Evolutionary conservation across 768 basidiomycete genomes (phyloP).

Genomic region (Tylopilus sp.): DNA sequence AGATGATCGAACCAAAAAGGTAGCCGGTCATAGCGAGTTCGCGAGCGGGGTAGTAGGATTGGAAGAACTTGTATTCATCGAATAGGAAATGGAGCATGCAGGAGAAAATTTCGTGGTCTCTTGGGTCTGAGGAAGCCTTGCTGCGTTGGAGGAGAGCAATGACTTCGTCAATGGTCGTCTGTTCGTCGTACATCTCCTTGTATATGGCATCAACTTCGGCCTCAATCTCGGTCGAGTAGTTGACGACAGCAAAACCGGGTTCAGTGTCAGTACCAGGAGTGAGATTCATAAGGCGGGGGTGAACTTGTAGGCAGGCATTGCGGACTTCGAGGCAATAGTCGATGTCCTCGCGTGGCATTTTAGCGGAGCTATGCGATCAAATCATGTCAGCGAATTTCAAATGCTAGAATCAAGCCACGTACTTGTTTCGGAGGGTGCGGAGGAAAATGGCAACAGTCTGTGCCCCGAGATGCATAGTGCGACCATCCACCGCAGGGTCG

Average conservation of each 20-base stretch:
- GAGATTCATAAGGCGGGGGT: constrained; percentile 94
- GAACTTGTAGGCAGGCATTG: constrained; percentile 88
- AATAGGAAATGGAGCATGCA: constrained; percentile 99
- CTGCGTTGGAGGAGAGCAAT: constrained; percentile 82
- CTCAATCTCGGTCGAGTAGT: constrained; percentile 85
- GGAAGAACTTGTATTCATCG: constrained; percentile 99
- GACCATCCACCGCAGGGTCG: constrained; percentile 72
- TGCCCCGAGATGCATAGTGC: constrained; percentile 84
- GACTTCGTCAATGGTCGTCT: constrained; percentile 92
- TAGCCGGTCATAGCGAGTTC: constrained; percentile 95
- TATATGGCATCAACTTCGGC: constrained; percentile 93
- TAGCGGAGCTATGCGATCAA: constrained; percentile 50
- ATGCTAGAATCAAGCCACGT: constrained; percentile 25
- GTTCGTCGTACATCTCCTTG: constrained; percentile 97
- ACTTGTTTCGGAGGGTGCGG: constrained; percentile 83
- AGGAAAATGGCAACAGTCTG: constrained; percentile 91
- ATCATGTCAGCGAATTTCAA: constrained; percentile 2
- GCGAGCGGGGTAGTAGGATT: constrained; percentile 89
- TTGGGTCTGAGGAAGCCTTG: constrained; percentile 76
- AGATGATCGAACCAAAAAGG: constrained; percentile 94
- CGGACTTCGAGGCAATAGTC: constrained; percentile 89
- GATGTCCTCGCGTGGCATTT: constrained; percentile 75
- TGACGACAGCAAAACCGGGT: constrained; percentile 87
- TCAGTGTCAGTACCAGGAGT: constrained; percentile 83
- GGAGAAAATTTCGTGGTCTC: constrained; percentile 96